Evolutionary conservation across 2,329 filamentous ascomycete genomes (phyloP).

Genomic region (Leptoxyphium fumago): DNA sequence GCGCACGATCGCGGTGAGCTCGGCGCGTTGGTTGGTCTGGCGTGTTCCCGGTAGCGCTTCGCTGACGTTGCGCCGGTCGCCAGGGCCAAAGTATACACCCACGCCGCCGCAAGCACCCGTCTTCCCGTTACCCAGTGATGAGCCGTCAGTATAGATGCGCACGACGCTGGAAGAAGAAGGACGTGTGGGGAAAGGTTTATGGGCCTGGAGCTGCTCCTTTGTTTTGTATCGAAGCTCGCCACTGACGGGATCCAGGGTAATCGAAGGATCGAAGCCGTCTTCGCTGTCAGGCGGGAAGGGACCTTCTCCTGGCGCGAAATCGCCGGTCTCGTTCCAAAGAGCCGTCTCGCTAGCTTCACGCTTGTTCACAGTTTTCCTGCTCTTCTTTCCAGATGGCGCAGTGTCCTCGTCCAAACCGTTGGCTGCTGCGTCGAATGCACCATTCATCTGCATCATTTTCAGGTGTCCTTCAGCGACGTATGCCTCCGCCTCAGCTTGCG

Average conservation of each 20-base stretch:
- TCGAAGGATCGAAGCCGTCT: slow-evolving; percentile 46
- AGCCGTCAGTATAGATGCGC: slow-evolving; percentile 50
- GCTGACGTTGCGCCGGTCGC: slow-evolving; percentile 45
- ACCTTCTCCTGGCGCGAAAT: slow-evolving; percentile 38
- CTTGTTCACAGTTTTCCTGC: slow-evolving; percentile 27
- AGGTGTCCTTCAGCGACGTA: slow-evolving; percentile 43
- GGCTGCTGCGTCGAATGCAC: slow-evolving; percentile 1
- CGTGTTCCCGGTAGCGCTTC: slow-evolving; percentile 57
- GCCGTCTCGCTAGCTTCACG: slow-evolving; percentile 13
- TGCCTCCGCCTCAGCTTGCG: slow-evolving; percentile 54
- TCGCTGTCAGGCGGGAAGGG: slow-evolving; percentile 41
- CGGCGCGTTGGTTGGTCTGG: slow-evolving; percentile 94
- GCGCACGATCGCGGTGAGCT: slow-evolving; percentile 74
- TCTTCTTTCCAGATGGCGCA: slow-evolving; percentile 21
- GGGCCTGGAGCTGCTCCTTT: slow-evolving; percentile 30
- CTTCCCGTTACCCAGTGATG: slow-evolving; percentile 43
- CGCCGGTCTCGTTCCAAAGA: slow-evolving; percentile 8
- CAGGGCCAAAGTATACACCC: slow-evolving; percentile 49
- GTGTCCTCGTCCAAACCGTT: slow-evolving; percentile 10
- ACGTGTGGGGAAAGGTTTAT: slow-evolving; percentile 31
- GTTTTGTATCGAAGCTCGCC: slow-evolving; percentile 43
- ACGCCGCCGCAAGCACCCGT: slow-evolving; percentile 43
- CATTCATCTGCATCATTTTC: slow-evolving; percentile 1
- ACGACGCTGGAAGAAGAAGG: slow-evolving; percentile 31
- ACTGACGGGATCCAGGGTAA: slow-evolving; percentile 38